A percentile compares a stretch with the other conserved stretches of the same genome.
Evolutionary conservation across 2,329 filamentous ascomycete species (phyloP).

Genomic region (Alternaria conjuncta): DNA sequence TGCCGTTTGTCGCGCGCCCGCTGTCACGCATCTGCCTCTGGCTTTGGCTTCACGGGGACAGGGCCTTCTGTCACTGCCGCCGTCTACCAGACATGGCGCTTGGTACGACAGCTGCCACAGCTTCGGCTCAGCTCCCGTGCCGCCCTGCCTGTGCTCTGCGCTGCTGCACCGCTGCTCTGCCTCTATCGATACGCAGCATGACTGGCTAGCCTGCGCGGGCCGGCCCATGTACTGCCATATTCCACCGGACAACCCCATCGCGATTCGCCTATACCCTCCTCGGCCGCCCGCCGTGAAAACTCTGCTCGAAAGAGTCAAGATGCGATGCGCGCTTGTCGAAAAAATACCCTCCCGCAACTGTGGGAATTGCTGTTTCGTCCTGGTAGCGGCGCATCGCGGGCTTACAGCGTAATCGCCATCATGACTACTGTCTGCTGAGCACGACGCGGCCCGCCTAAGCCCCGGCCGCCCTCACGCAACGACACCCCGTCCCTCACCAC

Average conservation of each 20-base stretch:
- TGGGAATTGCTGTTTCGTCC: conserved; percentile 1
- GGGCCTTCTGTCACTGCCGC: background rate
- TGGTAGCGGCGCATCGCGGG: conserved; percentile 15
- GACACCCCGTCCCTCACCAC: conserved; percentile 5
- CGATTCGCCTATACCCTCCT: conserved; percentile 29
- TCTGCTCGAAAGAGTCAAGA: conserved; percentile 33
- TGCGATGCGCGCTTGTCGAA: conserved; percentile 15
- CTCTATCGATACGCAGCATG: conserved; percentile 25
- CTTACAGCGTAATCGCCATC: conserved; percentile 20
- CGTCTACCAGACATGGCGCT: conserved; percentile 5
- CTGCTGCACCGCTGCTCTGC: conserved; percentile 5
- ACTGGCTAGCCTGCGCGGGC: conserved; percentile 39
- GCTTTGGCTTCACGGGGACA: conserved; percentile 8
- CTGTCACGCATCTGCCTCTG: conserved; percentile 11
- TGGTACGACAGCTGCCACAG: conserved; percentile 32
- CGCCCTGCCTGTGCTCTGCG: conserved; percentile 11
- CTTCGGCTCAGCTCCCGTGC: conserved; percentile 26
- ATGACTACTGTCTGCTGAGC: conserved; percentile 24
- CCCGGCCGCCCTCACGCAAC: background rate
- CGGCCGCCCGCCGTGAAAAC: conserved; percentile 24
- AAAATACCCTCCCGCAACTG: conserved; percentile 8
- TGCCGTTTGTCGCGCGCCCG: conserved; percentile 24
- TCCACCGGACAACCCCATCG: conserved; percentile 18
- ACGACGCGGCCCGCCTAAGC: conserved; percentile 6
- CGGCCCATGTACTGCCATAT: conserved; percentile 38